phyloP scores from a whole-genome alignment of 106 monocot genomes.

The Iris macrosiphon region DNA sequence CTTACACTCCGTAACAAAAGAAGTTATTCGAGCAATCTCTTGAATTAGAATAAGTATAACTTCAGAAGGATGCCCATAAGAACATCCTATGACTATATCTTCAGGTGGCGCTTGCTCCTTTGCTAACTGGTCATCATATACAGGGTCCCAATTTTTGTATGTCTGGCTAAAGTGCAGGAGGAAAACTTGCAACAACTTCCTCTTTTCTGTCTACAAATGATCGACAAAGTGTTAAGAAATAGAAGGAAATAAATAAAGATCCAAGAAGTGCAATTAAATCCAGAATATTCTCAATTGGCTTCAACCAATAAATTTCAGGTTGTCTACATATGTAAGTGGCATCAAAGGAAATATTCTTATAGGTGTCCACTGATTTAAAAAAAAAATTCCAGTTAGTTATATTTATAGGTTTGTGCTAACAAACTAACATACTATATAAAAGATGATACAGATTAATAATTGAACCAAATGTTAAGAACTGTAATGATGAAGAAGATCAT shows the following conservation, averaged over 20 bases:
- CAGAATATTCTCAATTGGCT: too few species aligned
- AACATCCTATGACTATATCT: slow-evolving; percentile 60
- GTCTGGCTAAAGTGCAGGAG: slow-evolving; percentile 75
- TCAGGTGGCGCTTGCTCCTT: slow-evolving; percentile 29
- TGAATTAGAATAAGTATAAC: slow-evolving; percentile 84
- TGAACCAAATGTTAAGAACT: too few species aligned
- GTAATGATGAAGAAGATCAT: too few species aligned
- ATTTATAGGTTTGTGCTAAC: too few species aligned
- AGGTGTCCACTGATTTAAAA: too few species aligned
- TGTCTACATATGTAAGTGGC: too few species aligned
- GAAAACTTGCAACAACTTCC: slow-evolving; percentile 72
- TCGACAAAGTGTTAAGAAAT: neutral
- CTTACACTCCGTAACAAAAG: slow-evolving; percentile 83
- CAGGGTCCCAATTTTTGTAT: slow-evolving; percentile 81
- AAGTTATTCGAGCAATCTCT: slow-evolving; percentile 71
- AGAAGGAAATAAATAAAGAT: slow-evolving; percentile 5
- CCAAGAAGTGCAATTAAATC: too few species aligned
- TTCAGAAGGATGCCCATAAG: slow-evolving; percentile 88
- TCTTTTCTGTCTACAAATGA: slow-evolving; percentile 68
- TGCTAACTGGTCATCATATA: slow-evolving; percentile 22
- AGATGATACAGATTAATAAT: too few species aligned
- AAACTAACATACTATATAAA: too few species aligned
- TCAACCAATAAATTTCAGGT: too few species aligned
- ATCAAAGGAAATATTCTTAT: too few species aligned
- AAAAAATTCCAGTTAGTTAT: too few species aligned